These are phyloP conservation scores for Hygrophoropsis aurantiaca DNA, from an alignment of 768 basidiomycete species.

Conservation along the genomic window DNA sequence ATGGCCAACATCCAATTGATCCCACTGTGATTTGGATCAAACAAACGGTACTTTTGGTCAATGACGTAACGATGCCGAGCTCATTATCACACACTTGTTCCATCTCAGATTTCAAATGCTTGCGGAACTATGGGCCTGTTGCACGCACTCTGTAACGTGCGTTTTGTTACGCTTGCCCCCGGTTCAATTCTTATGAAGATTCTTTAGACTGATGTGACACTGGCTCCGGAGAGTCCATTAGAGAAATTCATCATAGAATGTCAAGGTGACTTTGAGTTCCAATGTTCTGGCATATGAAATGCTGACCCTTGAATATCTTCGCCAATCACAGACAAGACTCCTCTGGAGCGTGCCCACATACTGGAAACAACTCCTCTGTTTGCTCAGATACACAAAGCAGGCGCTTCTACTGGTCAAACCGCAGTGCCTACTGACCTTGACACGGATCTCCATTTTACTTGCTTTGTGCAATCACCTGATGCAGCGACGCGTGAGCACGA, in stretches of 20 bases:
- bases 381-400: conserved; percentile 70
- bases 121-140: conserved; percentile 88
- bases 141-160: conserved; percentile 80
- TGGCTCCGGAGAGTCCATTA: conserved; percentile 58
- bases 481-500: conserved; percentile 19
- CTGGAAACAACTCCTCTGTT: conserved; percentile 80
- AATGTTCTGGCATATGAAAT: too few species aligned
- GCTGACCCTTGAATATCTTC: too few species aligned
- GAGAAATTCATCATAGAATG: conserved; percentile 66
- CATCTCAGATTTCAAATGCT: conserved; percentile 73
- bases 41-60: conserved; percentile 63
- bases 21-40: conserved; percentile 82
- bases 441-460: conserved; percentile 83
- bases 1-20: conserved; percentile 56
- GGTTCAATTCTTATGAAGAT: not conserved
- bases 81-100: not conserved
- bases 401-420: conserved; percentile 70
- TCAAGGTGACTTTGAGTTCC: conserved; percentile 42
- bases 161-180: conserved; percentile 16
- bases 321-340: conserved; percentile 62
- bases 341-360: conserved; percentile 69
- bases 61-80: not conserved
- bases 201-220: conserved; percentile 53
- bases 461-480: conserved; percentile 73
- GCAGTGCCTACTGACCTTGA: conserved; percentile 60